Evolutionary conservation across 257 asterid genomes (phyloP).

Genomic region (Phtheirospermum japonicum): DNA sequence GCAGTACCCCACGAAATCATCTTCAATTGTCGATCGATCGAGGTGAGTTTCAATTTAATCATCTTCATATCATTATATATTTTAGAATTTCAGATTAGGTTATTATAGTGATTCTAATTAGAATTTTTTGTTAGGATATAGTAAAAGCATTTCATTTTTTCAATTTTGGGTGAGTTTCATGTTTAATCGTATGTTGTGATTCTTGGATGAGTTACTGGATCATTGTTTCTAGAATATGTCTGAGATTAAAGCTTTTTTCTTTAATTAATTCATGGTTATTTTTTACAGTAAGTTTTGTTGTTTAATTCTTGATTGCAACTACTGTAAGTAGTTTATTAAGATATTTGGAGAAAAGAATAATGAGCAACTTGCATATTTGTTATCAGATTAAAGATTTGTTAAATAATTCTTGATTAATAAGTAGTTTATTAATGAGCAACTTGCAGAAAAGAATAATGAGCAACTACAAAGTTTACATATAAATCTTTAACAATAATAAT

Average conservation of each 20-base stretch:
- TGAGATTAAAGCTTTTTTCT: background rate
- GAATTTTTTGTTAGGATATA: background rate
- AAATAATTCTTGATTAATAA: no score
- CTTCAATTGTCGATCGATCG: no score
- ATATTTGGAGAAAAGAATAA: background rate
- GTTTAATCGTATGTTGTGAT: conserved; percentile 11
- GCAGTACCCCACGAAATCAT: no score
- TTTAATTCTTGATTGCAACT: conserved; percentile 6
- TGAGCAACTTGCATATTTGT: background rate
- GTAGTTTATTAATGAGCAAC: no score
- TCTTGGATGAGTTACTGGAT: background rate
- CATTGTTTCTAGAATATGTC: background rate
- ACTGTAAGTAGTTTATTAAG: background rate
- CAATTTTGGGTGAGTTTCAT: background rate
- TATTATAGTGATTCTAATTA: conserved; percentile 1
- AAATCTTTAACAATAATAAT: no score
- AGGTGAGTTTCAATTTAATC: no score
- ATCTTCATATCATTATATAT: no score
- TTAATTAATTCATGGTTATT: background rate
- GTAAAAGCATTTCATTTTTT: background rate
- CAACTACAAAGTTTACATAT: no score
- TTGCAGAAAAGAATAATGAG: no score
- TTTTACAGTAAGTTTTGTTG: no score
- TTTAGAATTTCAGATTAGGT: no score
- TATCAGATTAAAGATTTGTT: no score